Base-by-base conservation (phyloP, 2,329 filamentous ascomycete species). In the Calonectria hawksworthii region DNA sequence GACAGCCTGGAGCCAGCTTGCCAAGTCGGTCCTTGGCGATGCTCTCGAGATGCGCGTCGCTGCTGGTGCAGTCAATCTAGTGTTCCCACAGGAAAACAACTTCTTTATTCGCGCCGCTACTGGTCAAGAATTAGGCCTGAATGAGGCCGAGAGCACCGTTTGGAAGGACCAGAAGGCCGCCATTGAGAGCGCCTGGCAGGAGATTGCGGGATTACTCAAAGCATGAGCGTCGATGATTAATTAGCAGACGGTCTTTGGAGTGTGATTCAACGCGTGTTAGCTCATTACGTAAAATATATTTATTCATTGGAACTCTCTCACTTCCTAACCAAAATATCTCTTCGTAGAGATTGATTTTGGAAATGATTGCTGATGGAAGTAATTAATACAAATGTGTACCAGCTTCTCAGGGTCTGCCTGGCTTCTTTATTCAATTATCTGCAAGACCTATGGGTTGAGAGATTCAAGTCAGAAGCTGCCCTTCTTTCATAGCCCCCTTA, bases 151-250 rank as follows among this genome's bases (percentile, higher is more conserved):
- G 16, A 47, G 28, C 38, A 34, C 26, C 18, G 38, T 64, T 14
- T 64, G 61, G 61, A 47, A 64, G 36, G 61, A 64, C 8, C 61
- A 64, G 38, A 64, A 64, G 26, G 26, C 61, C 28, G 26, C 26
- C 13, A 64, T 64, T n/a, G 38, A 64, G 18, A 38, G 36, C 5
- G 61, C 61, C 8, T 64, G 61, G 38, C 23, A 64, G 23, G 61
- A 64, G 23, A 34, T 61, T 61, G 56, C 56, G 36, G 56, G 34
- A 26, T 41, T 41, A 14, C 56, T 61, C 21, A 61, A 61, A 34
- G 56, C 34, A 26, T 61, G 36, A 61, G 41, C 14, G 5, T 18
- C 14, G 7, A 30, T 2, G 2, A 26, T 61, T 4, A 6, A 26
- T 4, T n/a, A 3, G 21, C 1, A 28, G n/a, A 26, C 3, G 9